Conservation (phyloP, 2,329 filamentous ascomycete species). For the Oidium heveae region DNA sequence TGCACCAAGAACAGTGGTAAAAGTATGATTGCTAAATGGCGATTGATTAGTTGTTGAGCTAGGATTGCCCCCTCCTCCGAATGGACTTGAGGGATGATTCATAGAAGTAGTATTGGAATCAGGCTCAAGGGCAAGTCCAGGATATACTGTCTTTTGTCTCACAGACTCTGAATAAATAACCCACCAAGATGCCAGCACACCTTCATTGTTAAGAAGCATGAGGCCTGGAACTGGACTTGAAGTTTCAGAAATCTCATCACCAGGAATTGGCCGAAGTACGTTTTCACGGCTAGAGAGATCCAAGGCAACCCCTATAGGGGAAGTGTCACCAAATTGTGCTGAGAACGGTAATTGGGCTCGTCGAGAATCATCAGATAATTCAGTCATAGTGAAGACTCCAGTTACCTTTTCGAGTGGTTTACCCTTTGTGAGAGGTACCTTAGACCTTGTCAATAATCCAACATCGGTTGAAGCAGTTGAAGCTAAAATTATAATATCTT, state of each 20-base stretch:
- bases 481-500: slow-evolving; percentile 58
- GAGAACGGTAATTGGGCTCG: slow-evolving; percentile 53
- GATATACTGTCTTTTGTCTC: slow-evolving; percentile 44
- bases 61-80: too few relatives aligned
- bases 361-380: slow-evolving; percentile 45
- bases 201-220: slow-evolving; percentile 71
- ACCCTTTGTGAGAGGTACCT: slow-evolving; percentile 35
- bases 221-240: slow-evolving; percentile 59
- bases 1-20: too few relatives aligned
- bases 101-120: slow-evolving; percentile 14
- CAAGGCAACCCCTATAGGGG: slow-evolving; percentile 51
- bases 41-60: too few relatives aligned
- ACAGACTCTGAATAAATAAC: slow-evolving; percentile 75
- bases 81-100: slow-evolving; percentile 2
- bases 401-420: slow-evolving; percentile 32
- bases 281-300: slow-evolving; percentile 68
- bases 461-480: slow-evolving; percentile 63
- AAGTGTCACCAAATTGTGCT: slow-evolving; percentile 42
- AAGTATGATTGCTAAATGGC: too few relatives aligned
- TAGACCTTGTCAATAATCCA: slow-evolving; percentile 52
- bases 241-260: slow-evolving; percentile 57
- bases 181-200: slow-evolving; percentile 72
- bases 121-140: slow-evolving; percentile 28
- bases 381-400: slow-evolving; percentile 48
- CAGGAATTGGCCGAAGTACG: slow-evolving; percentile 51